Evolutionary conservation across 257 asterid genomes (phyloP).

Genomic region (Solanum bukasovii): DNA sequence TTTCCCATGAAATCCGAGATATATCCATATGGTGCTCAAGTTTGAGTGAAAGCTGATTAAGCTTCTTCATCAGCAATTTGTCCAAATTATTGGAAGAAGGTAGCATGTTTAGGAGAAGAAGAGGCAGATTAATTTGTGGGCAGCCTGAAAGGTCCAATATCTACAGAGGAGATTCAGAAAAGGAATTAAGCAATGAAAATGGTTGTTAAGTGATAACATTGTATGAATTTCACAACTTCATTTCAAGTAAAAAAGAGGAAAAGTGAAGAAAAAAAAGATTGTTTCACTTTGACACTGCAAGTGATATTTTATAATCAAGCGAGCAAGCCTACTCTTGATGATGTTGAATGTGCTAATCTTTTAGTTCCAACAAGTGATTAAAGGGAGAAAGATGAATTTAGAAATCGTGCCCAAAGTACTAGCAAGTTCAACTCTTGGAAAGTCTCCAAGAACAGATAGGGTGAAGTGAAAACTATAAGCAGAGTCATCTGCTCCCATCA

Average conservation of each 20-base stretch:
- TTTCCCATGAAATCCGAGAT: slow-evolving; percentile 17
- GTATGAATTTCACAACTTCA: not conserved
- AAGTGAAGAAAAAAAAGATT: not conserved
- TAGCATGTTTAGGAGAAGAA: slow-evolving; percentile 49
- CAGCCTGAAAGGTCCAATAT: slow-evolving; percentile 69
- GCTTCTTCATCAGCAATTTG: slow-evolving; percentile 21
- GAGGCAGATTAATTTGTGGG: slow-evolving; percentile 47
- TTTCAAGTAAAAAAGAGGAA: not conserved
- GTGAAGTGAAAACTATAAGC: not conserved
- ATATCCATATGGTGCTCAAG: slow-evolving; percentile 12
- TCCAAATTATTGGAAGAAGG: slow-evolving; percentile 29
- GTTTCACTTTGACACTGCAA: not conserved
- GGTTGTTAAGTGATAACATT: not conserved
- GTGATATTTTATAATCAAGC: not conserved
- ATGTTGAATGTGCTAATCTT: not conserved
- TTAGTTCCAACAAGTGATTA: not conserved
- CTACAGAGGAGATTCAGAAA: slow-evolving; percentile 38
- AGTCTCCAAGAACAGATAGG: not conserved
- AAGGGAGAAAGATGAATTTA: not conserved
- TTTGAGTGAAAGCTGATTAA: slow-evolving; percentile 21
- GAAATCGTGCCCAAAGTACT: not conserved
- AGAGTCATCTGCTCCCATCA: not conserved
- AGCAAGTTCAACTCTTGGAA: not conserved
- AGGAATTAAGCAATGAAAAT: not conserved
- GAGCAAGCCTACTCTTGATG: not conserved